Percentiles rank a stretch among this genome's conserved stretches.
phyloP scores from a whole-genome alignment of 2,329 filamentous ascomycete genomes.

The Ceratocystis lukuohia region DNA sequence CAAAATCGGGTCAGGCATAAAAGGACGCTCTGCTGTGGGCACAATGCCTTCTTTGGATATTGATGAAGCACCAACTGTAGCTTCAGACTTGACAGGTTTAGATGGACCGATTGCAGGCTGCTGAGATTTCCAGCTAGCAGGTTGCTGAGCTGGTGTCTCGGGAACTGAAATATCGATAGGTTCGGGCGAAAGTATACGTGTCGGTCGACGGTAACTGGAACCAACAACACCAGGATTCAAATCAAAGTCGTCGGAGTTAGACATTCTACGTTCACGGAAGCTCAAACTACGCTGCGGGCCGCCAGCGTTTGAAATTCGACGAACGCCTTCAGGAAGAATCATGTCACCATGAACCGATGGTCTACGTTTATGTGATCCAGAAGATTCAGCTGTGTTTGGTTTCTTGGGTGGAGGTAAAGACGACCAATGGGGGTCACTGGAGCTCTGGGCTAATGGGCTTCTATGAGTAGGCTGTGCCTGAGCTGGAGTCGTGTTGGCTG shows the following conservation, averaged over 20 bases:
- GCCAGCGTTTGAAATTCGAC: neutral
- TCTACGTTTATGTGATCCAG: conserved; percentile 13
- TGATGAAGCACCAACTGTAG: neutral
- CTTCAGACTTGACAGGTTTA: neutral
- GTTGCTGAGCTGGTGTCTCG: neutral
- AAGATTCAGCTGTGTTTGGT: neutral
- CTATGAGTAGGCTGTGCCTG: conserved; percentile 5
- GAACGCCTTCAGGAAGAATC: conserved; percentile 8
- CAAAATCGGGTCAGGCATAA: conserved; percentile 18
- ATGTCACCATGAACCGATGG: conserved; percentile 14
- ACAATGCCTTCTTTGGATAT: neutral
- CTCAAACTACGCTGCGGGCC: conserved; percentile 10
- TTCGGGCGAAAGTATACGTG: conserved; percentile 2
- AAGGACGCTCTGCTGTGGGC: conserved; percentile 6
- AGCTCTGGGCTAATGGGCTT: conserved; percentile 12
- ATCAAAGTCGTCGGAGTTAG: conserved; percentile 4
- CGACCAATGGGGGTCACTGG: conserved; percentile 1
- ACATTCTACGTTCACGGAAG: conserved; percentile 14
- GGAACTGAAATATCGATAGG: conserved; percentile 8
- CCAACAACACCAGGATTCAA: neutral
- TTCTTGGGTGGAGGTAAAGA: conserved; percentile 9
- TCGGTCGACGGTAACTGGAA: conserved; percentile 13
- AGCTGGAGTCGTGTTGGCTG: conserved; percentile 7
- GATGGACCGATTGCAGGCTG: neutral
- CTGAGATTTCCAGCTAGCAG: neutral